Percentiles rank a stretch among this genome's conserved stretches.
phyloP scores from a whole-genome alignment of 2,329 filamentous ascomycete genomes.

The Sporothrix inflata region DNA sequence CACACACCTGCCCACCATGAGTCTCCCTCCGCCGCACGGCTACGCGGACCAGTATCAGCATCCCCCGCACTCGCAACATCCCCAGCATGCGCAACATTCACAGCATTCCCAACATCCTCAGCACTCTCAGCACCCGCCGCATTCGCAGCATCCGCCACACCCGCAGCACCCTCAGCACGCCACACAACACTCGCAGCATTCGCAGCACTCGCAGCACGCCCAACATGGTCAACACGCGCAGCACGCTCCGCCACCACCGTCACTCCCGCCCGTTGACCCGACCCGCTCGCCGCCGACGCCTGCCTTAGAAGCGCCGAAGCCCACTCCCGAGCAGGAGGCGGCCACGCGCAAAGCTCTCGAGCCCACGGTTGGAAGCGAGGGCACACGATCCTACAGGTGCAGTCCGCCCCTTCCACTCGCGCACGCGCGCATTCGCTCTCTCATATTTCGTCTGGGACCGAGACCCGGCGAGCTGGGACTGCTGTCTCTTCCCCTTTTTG shows the following conservation, averaged over 20 bases:
- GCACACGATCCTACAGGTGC: conserved; percentile 34
- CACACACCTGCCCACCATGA: conserved; percentile 32
- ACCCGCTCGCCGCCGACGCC: conserved; percentile 27
- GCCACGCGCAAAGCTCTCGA: conserved; percentile 34
- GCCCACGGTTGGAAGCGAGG: conserved; percentile 33
- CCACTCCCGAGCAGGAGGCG: conserved; percentile 33
- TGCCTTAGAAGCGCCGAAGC: conserved; percentile 26
- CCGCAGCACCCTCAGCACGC: conserved; percentile 3
- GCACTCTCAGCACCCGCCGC: conserved; percentile 17
- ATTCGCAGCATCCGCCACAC: background rate
- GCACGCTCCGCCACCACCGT: conserved; percentile 6
- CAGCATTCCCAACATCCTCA: background rate
- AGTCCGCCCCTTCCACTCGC: too few species aligned
- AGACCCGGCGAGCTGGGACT: background rate
- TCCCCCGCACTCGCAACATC: conserved; percentile 19
- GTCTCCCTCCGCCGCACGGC: conserved; percentile 31
- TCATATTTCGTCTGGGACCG: background rate
- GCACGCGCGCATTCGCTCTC: too few species aligned
- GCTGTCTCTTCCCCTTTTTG: background rate
- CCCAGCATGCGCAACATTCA: conserved; percentile 20
- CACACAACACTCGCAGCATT: background rate
- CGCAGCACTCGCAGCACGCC: background rate
- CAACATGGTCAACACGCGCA: conserved; percentile 22
- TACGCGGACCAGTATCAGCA: conserved; percentile 32
- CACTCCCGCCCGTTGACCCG: conserved; percentile 13